Base-by-base conservation (phyloP, 805 yeast genomes). In the Priceomyces haplophilus region DNA sequence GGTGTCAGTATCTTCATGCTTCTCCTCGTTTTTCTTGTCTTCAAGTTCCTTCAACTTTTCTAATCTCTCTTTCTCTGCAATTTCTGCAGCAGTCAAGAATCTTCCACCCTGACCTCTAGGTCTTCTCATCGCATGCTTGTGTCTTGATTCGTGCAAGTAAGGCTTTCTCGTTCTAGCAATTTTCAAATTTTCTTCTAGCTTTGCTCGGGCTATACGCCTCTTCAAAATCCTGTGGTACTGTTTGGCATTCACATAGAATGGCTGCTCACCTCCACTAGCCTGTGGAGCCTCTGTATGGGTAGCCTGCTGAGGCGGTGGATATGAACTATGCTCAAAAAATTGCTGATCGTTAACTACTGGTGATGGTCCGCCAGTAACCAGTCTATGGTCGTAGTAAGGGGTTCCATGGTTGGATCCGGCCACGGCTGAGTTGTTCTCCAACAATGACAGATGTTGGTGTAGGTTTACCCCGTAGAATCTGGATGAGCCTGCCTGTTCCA, bases 101-200 rank as follows among this genome's bases (percentile, higher is more conserved):
- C 99, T 74, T 5, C 99, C 99, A 24, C 99, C 99, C 67, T 93
- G 98, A 20, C 99, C 99, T 54, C 99, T 80, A 12, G 99, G 98
- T 61, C 99, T 79, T 59, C 98, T 78, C 99, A 93, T 93, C 2
- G 99, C 99, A 62, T 93, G 99, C 61, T 93, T 91, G 62, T 93
- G 99, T 55, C 99, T 77, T 15, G 97, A 88, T 64, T 93, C 99
- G 60, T 93, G 99, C 38, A 93, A 64, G 63, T 95, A 91, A 10
- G 98, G 97, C 59, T 85, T 84, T 54, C 98, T 79, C 13, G 95
- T 95, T 49, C 96, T 78, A 13, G 93, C 90, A 3, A 86, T 86
- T 57, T 88, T 85, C 49, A 91, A 74, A 34, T 82, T 79, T 58
- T 93, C 98, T 58, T 93, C 98, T 31, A 93, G 74, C 61, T 83